phyloP scores from a whole-genome alignment of 805 yeast genomes.

The Candida boleticola region DNA sequence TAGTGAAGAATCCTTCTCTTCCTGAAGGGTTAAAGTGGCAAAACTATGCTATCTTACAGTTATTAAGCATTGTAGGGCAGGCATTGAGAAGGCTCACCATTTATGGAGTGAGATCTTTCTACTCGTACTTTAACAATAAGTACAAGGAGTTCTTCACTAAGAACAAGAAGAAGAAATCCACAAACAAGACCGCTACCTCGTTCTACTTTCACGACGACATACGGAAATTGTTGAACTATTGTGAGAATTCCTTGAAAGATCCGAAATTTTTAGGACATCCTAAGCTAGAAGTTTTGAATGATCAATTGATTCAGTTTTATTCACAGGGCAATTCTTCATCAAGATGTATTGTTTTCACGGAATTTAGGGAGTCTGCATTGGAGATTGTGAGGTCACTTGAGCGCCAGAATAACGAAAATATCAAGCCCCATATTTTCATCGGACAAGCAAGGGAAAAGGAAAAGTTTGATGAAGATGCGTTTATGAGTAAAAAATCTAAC shows the following conservation, averaged over 20 bases:
- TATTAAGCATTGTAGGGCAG: conserved; percentile 71
- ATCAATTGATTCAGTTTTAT: conserved; percentile 59
- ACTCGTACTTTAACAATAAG: conserved; percentile 60
- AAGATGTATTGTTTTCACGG: conserved; percentile 84
- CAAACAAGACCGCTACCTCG: conserved; percentile 58
- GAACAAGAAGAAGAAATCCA: conserved; percentile 54
- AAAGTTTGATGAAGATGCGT: conserved; percentile 58
- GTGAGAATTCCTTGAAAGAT: conserved; percentile 43
- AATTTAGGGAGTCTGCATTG: conserved; percentile 83
- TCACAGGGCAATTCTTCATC: conserved; percentile 41
- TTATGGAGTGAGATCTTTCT: conserved; percentile 82
- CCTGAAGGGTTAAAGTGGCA: conserved; percentile 77
- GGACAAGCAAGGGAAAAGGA: conserved; percentile 85
- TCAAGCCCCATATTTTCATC: conserved; percentile 81
- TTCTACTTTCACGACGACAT: conserved; percentile 57
- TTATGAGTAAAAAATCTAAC: conserved; percentile 32
- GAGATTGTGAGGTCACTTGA: conserved; percentile 76
- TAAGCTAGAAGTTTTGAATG: conserved; percentile 59
- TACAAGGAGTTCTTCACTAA: conserved; percentile 57
- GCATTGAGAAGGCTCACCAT: conserved; percentile 65
- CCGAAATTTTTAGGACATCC: conserved; percentile 59
- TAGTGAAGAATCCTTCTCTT: conserved; percentile 50
- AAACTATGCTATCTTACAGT: conserved; percentile 56
- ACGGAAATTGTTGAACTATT: conserved; percentile 38
- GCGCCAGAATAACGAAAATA: conserved; percentile 12